These are phyloP conservation scores for Takakia lepidozioides DNA, from an alignment of 225 moss, liverwort and hornwort genomes.

Conservation along the genomic window DNA sequence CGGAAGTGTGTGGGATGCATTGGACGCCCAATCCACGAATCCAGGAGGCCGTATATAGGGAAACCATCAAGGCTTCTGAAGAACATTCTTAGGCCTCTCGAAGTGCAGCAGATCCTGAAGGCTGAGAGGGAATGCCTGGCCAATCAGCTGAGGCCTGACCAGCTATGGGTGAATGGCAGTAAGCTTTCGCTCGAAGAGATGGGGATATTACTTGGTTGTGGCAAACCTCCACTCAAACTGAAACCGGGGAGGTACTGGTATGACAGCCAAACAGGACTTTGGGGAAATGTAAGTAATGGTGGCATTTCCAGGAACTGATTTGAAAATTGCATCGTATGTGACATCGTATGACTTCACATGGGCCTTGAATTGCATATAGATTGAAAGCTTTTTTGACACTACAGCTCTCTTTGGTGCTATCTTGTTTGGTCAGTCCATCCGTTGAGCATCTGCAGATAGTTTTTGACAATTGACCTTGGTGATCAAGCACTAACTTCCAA, in stretches of 20 bases:
- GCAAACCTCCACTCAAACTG: conserved; percentile 60
- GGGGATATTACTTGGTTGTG: conserved; percentile 46
- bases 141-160: conserved; percentile 81
- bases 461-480: no score
- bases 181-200: conserved; percentile 62
- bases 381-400: no score
- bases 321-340: no score
- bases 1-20: conserved; percentile 81
- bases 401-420: no score
- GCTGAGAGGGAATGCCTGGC: conserved; percentile 85
- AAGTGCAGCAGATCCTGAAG: conserved; percentile 96
- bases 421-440: no score
- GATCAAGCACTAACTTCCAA: no score
- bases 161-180: conserved; percentile 61
- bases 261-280: conserved; percentile 88
- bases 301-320: no score
- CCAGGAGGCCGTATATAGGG: conserved; percentile 63
- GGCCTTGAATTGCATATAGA: no score
- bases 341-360: no score
- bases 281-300: conserved; percentile 85
- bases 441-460: no score
- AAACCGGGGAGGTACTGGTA: conserved; percentile 96
- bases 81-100: conserved; percentile 61
- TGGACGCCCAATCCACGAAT: conserved; percentile 60
- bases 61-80: conserved; percentile 79